Percentiles rank a stretch among this genome's conserved stretches.
Conservation (phyloP, 2,329 filamentous ascomycete genomes). For the Didymella exigua region DNA sequence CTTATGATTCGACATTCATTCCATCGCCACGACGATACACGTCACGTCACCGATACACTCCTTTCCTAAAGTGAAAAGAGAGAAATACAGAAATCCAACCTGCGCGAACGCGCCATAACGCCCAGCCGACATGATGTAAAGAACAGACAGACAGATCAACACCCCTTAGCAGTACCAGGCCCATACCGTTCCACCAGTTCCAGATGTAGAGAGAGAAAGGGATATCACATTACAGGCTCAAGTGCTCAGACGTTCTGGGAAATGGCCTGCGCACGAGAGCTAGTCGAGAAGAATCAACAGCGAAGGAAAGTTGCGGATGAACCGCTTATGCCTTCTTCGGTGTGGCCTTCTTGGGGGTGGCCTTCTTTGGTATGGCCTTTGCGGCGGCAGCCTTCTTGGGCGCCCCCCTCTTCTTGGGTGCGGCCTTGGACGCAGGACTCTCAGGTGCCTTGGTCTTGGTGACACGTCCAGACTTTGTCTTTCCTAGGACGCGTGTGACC, state of each 20-base stretch:
- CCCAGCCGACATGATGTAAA: slow-evolving; percentile 34
- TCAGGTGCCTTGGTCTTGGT: slow-evolving; percentile 67
- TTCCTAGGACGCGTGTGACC: slow-evolving; percentile 69
- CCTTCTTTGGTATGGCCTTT: slow-evolving; percentile 57
- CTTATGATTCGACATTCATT: slow-evolving; percentile 9
- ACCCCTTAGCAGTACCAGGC: slow-evolving; percentile 22
- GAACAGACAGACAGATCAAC: slow-evolving; percentile 23
- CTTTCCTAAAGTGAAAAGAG: slow-evolving; percentile 1
- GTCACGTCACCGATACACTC: slow-evolving; percentile 9
- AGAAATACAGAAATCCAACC: slow-evolving; percentile 9
- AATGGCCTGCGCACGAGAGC: slow-evolving; percentile 14
- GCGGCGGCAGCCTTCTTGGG: slow-evolving; percentile 45
- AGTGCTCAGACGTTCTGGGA: slow-evolving; percentile 5
- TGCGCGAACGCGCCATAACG: slow-evolving; percentile 27
- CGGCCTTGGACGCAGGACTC: slow-evolving; percentile 31
- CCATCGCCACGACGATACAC: slow-evolving; percentile 13
- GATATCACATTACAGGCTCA: slow-evolving; percentile 41
- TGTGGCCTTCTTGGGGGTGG: slow-evolving; percentile 55
- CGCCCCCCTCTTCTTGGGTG: slow-evolving; percentile 46
- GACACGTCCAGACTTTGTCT: slow-evolving; percentile 87
- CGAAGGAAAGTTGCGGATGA: slow-evolving; percentile 22
- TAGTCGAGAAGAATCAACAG: slow-evolving; percentile 37
- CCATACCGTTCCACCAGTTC: slow-evolving; percentile 10
- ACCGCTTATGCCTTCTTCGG: slow-evolving; percentile 47
- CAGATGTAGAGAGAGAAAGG: slow-evolving; percentile 32